Evolutionary conservation across 2,329 filamentous ascomycete genomes (phyloP).

Genomic region (Chaetomium sp.): DNA sequence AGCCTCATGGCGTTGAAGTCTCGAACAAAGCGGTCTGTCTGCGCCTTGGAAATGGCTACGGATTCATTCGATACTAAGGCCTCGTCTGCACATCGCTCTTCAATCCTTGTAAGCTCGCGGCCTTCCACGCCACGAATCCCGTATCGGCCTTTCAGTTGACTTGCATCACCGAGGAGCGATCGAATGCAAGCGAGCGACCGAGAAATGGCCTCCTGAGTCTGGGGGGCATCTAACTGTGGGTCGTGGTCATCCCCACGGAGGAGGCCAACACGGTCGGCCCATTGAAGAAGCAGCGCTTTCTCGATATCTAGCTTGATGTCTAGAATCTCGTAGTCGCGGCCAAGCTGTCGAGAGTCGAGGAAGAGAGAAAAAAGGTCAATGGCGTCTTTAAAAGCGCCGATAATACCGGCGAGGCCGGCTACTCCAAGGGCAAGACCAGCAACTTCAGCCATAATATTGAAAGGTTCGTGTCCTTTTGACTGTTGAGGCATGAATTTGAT

Average conservation of each 20-base stretch:
- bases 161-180: slow-evolving; percentile 14
- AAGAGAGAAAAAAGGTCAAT: slow-evolving; percentile 31
- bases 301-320: slow-evolving; percentile 34
- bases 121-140: too few species aligned
- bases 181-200: slow-evolving; percentile 17
- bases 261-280: slow-evolving; percentile 30
- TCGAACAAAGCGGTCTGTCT: background rate
- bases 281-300: slow-evolving; percentile 31
- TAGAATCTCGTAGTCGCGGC: slow-evolving; percentile 30
- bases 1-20: slow-evolving; percentile 6
- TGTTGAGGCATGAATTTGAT: too few species aligned
- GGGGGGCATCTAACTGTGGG: slow-evolving; percentile 23
- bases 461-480: too few species aligned
- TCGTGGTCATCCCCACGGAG: slow-evolving; percentile 26
- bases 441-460: too few species aligned
- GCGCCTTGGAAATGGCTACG: too few species aligned
- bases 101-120: too few species aligned
- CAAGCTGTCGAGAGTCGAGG: slow-evolving; percentile 23
- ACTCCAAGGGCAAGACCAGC: too few species aligned
- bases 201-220: slow-evolving; percentile 7
- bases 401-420: too few species aligned
- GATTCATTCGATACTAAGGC: too few species aligned
- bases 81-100: too few species aligned
- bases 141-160: slow-evolving; percentile 22
- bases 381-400: slow-evolving; percentile 29